Base-by-base conservation (phyloP, 352 stramenopile genomes). In the Pythium sukuiense region DNA sequence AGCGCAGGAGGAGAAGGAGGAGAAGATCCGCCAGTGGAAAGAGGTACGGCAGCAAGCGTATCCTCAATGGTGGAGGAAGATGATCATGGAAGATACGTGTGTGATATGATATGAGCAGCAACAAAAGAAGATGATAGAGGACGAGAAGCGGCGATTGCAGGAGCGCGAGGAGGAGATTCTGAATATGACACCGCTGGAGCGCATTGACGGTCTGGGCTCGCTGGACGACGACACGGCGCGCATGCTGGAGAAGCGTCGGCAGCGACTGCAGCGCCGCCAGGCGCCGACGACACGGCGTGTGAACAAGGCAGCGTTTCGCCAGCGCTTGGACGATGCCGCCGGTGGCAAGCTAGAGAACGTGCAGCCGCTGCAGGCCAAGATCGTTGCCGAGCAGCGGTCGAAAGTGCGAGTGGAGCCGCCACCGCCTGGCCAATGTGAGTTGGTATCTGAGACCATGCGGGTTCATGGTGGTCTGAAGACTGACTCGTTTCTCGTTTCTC, bases 291-390 rank as follows among this genome's bases (percentile, higher is more conserved):
- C 72, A 9, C 79, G 79, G 7, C 76, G 87, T 55, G 79, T 95
- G 26, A 93, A 92, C 55, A 95, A 93, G 57, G 64, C 83, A 9
- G 85, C 84, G 45, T 91, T 89, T 65, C 80, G 87, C 37, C 82
- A 83, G 65, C 83, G 87, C 9, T 52, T 95, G 1, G 87, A 93
- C 54, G 82, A 90, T 71, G 81, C 76, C 9, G 84, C 81, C 2
- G 87, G 87, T 49, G 87, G 87, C 12, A 95, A 91, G 65, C 74
- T 87, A n/a, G 80, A 91, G 32, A 92, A 89, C 60, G 76, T 92
- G 30, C 80, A 87, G 64, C 84, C 82, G 16, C 61, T 90, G 48
- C 83, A 86, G 37, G 81, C 77, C 4, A 88, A 81, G 55, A 45
- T 80, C 4, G 81, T 92, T 13, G 27, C 59, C 14, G 83, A 92